Percentiles rank a stretch among this genome's conserved stretches.
These are phyloP conservation scores for Onygenales sp. DNA, from an alignment of 2,329 filamentous ascomycete species.

Conservation along the genomic window DNA sequence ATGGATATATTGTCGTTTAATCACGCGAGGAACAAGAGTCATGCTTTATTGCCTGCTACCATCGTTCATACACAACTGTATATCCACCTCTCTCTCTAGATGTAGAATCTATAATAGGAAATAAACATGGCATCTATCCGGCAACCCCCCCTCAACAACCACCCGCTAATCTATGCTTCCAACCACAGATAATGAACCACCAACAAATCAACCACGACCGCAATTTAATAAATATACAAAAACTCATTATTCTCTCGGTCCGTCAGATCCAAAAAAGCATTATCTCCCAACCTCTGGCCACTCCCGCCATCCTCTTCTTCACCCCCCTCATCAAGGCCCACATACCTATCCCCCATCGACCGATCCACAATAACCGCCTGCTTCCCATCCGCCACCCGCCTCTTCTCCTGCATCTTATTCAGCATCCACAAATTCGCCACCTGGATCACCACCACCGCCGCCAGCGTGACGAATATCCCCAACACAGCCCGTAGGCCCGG, in stretches of 20 bases:
- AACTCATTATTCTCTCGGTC: slow-evolving; percentile 61
- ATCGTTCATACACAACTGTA: no score
- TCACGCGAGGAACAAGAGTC: no score
- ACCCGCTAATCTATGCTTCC: neutral
- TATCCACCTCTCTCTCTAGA: no score
- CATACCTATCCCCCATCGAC: slow-evolving; percentile 50
- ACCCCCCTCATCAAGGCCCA: slow-evolving; percentile 21
- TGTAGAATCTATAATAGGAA: no score
- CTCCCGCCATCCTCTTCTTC: slow-evolving; percentile 8
- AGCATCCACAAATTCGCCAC: slow-evolving; percentile 43
- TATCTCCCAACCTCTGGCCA: slow-evolving; percentile 32
- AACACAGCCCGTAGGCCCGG: slow-evolving; percentile 47
- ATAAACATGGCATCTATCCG: no score
- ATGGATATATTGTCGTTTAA: no score
- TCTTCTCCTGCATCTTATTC: slow-evolving; percentile 46
- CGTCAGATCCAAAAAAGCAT: slow-evolving; percentile 51
- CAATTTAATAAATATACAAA: slow-evolving; percentile 49
- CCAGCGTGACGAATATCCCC: slow-evolving; percentile 39
- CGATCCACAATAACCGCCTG: slow-evolving; percentile 48
- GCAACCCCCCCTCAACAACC: neutral
- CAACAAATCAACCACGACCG: neutral
- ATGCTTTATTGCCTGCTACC: no score
- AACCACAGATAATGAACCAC: neutral
- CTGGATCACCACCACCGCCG: slow-evolving; percentile 45
- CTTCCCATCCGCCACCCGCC: slow-evolving; percentile 52